A percentile compares a stretch with the other conserved stretches of the same genome.
These are phyloP conservation scores for Terfezia claveryi DNA, from an alignment of 495 filamentous ascomycete genomes.

Conservation along the genomic window DNA sequence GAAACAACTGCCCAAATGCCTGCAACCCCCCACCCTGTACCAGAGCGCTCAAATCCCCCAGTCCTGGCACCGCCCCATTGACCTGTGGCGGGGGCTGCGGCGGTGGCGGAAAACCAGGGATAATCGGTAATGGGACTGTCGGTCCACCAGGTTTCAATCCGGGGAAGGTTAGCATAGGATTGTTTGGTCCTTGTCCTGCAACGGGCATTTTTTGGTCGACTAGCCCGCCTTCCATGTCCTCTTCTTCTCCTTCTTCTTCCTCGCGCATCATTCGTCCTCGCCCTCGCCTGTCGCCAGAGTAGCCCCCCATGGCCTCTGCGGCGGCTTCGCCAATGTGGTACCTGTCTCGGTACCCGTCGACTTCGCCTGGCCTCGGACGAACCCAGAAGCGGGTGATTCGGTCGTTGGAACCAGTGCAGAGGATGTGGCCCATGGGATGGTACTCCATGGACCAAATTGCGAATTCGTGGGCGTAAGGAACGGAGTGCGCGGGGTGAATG, in stretches of 20 bases:
- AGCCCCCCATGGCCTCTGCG: slow-evolving; percentile 80
- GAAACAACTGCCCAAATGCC: slow-evolving; percentile 19
- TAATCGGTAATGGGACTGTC: slow-evolving; percentile 19
- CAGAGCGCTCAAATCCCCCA: slow-evolving; percentile 22
- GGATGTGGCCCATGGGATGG: slow-evolving; percentile 87
- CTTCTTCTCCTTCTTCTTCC: slow-evolving; percentile 77
- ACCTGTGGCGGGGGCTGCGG: slow-evolving; percentile 28
- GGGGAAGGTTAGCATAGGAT: slow-evolving; percentile 5
- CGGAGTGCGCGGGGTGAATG: slow-evolving; percentile 66
- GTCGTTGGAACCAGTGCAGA: slow-evolving; percentile 97
- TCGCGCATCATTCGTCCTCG: slow-evolving; percentile 60
- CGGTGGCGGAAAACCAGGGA: slow-evolving; percentile 26
- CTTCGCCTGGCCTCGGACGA: slow-evolving; percentile 65
- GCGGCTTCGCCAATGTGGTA: slow-evolving; percentile 89
- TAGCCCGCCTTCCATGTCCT: slow-evolving; percentile 83
- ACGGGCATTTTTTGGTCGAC: slow-evolving; percentile 75
- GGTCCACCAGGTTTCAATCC: slow-evolving; percentile 6
- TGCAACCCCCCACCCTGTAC: neutral
- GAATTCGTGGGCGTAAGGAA: slow-evolving; percentile 74
- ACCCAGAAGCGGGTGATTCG: slow-evolving; percentile 94
- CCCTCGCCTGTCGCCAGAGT: slow-evolving; percentile 37
- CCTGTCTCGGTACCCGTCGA: slow-evolving; percentile 59
- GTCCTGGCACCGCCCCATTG: slow-evolving; percentile 26
- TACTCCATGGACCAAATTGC: slow-evolving; percentile 94
- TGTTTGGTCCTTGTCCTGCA: slow-evolving; percentile 20